Base-by-base conservation (phyloP, 192 early-diverging fungal genomes). In the Coemansia sp. region DNA sequence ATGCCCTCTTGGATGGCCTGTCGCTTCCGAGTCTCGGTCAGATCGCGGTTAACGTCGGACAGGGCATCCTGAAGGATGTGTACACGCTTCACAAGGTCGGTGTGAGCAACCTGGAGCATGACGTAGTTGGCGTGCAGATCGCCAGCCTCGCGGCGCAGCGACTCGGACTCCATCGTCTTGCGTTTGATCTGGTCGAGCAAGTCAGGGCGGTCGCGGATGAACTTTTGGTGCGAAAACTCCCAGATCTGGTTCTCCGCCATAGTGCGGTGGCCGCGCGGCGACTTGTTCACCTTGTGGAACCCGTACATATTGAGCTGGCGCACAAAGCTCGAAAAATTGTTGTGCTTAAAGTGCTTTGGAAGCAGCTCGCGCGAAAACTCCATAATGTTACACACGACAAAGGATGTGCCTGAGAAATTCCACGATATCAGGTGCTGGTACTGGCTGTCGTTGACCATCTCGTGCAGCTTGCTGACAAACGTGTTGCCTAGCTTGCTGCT, bases 251-350 rank as follows among this genome's bases (percentile, higher is more conserved):
- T 93, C 71, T 94, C 93, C 23, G 89, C 91, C 63, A 90, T 73
- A 10, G 92, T 92, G 43, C 92, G 85, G 69, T 92, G 89, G 5
- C 92, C 90, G 48, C 92, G 82, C 34, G 92, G 90, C 59, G 90
- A 92, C 70, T 94, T 94, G 85, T 76, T 87, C 75, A 85, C 86
- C 65, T 92, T 92, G 69, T 92, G 91, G 63, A 92, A 92, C 39
- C 87, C 89, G 69, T 91, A 92, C 88, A 89, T 93, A 76, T 94
- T 94, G 14, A 94, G 82, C 76, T 93, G 91, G 31, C 93, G 86
- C 36, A 93, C 92, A 87, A 94, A 94, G 77, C 92, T 93, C 59
- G 90, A 87, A 88, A 90, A 94, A 79, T 94, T 93, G 74, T 91
- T 93, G 74, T 95, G 94, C 71, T 94, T 94, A 69, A 94, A 95